Evolutionary conservation across 306 rosid genomes (phyloP).

Genomic region (Ochetophila trinervis): DNA sequence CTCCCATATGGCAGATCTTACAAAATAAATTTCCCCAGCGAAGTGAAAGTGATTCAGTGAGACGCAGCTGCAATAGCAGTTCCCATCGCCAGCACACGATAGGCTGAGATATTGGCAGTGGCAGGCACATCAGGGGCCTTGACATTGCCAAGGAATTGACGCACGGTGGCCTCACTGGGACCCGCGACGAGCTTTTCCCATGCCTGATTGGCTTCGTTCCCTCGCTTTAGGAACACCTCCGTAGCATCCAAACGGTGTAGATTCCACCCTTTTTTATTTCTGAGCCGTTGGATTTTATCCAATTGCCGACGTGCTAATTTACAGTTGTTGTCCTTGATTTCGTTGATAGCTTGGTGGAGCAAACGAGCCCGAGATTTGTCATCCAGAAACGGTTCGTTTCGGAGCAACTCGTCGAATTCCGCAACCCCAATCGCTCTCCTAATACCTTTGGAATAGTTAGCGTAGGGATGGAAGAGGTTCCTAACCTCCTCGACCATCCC

Average conservation of each 20-base stretch:
- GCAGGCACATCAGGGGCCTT: neutral
- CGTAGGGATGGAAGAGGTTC: slow-evolving; percentile 39
- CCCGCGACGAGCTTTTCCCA: slow-evolving; percentile 62
- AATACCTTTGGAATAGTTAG: slow-evolving; percentile 58
- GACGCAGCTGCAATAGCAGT: slow-evolving; percentile 39
- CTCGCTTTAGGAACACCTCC: slow-evolving; percentile 48
- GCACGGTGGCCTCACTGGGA: slow-evolving; percentile 48
- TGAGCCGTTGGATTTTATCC: slow-evolving; percentile 52
- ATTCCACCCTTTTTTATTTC: slow-evolving; percentile 58
- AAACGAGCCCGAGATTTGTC: slow-evolving; percentile 25
- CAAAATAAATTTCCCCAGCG: no score
- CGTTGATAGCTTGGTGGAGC: slow-evolving; percentile 41
- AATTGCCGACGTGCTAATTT: slow-evolving; percentile 56
- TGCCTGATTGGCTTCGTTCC: slow-evolving; percentile 50
- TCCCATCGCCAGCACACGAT: slow-evolving; percentile 18
- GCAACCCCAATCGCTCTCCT: slow-evolving; percentile 82
- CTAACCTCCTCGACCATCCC: slow-evolving; percentile 67
- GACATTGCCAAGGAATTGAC: slow-evolving; percentile 37
- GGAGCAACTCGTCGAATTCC: slow-evolving; percentile 62
- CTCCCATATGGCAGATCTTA: no score
- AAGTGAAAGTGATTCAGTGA: slow-evolving; percentile 12
- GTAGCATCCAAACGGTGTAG: slow-evolving; percentile 68
- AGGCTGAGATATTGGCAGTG: slow-evolving; percentile 12
- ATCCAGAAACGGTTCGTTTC: slow-evolving; percentile 27
- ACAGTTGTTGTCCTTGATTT: slow-evolving; percentile 54